Conservation (phyloP, 495 filamentous ascomycete species). For the Hypoxylon rickii region DNA sequence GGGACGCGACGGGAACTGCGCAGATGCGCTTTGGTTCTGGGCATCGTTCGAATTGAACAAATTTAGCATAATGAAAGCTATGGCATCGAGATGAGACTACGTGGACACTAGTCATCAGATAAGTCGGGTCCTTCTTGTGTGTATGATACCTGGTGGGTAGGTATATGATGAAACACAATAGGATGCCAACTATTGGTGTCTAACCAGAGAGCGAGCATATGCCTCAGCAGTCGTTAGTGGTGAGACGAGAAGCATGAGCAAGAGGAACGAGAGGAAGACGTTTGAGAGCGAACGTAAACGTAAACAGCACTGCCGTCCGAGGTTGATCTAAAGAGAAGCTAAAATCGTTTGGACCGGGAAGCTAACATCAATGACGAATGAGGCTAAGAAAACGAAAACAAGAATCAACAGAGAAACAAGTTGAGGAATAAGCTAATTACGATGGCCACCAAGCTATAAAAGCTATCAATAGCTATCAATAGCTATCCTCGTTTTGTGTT, state of each 20-base stretch:
- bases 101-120: neutral
- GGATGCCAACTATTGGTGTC: neutral
- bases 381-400: conserved; percentile 21
- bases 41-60: conserved; percentile 41
- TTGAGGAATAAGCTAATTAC: too few relatives aligned
- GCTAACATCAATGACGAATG: conserved; percentile 31
- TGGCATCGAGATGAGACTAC: neutral
- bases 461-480: too few relatives aligned
- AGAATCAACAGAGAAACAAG: neutral
- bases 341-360: conserved; percentile 4
- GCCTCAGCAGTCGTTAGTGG: neutral
- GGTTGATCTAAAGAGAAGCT: conserved; percentile 9
- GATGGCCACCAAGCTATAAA: too few relatives aligned
- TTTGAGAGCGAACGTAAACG: neutral
- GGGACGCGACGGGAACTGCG: conserved; percentile 53
- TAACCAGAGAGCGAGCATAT: neutral
- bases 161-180: conserved; percentile 9
- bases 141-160: too few relatives aligned
- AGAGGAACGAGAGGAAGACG: neutral
- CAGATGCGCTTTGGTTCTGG: conserved; percentile 46
- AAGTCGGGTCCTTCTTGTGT: neutral
- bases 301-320: conserved; percentile 5
- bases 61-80: conserved; percentile 32
- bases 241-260: neutral
- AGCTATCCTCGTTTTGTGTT: too few relatives aligned